Conservation (phyloP, 2,329 filamentous ascomycete genomes). For the Chlorencoelia australis region DNA sequence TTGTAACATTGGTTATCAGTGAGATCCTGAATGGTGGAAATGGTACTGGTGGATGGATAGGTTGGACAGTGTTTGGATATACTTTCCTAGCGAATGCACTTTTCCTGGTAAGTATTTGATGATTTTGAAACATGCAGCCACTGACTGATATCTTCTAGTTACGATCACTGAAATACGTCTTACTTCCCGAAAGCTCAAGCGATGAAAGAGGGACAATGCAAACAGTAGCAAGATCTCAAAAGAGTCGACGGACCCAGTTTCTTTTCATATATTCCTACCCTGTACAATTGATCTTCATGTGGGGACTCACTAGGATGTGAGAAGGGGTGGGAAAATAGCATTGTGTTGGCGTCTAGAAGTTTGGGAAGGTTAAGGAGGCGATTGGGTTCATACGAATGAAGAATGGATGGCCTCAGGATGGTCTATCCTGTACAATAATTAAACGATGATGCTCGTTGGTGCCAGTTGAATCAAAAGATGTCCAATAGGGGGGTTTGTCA, state of each 20-base stretch:
- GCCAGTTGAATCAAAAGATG: too few species aligned
- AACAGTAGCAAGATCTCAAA: conserved; percentile 72
- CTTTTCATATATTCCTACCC: conserved; percentile 91
- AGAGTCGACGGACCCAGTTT: conserved; percentile 82
- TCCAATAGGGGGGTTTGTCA: too few species aligned
- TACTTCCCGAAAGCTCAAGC: conserved; percentile 71
- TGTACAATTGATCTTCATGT: conserved; percentile 93
- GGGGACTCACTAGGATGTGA: conserved; percentile 47
- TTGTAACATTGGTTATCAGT: conserved; percentile 71
- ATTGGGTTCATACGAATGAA: too few species aligned
- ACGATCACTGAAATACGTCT: conserved; percentile 88
- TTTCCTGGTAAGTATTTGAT: conserved; percentile 64
- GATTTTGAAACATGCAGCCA: background rate
- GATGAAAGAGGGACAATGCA: conserved; percentile 52
- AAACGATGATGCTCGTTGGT: too few species aligned
- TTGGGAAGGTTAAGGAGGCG: too few species aligned
- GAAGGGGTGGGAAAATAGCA: background rate
- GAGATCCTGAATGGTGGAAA: conserved; percentile 69
- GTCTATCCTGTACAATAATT: too few species aligned
- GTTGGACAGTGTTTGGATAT: conserved; percentile 84
- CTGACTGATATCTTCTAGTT: conserved; percentile 46
- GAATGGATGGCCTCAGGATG: too few species aligned
- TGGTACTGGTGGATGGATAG: conserved; percentile 78
- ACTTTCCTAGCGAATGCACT: conserved; percentile 91
- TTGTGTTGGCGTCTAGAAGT: too few species aligned